phyloP scores from a whole-genome alignment of 2,329 filamentous ascomycete genomes.

The Exophiala spinifera region DNA sequence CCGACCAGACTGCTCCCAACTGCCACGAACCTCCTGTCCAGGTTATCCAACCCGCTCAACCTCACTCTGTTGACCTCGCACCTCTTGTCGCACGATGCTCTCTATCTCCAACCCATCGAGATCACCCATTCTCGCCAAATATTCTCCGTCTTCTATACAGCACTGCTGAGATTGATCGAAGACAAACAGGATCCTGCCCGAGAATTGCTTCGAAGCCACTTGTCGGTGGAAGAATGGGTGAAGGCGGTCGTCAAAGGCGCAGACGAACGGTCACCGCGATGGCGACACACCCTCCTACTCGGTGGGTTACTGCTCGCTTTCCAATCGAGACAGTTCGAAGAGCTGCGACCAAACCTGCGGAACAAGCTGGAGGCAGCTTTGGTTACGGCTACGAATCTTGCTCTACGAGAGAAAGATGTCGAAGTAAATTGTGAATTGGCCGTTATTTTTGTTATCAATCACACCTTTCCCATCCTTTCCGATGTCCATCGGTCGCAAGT shows the following conservation, averaged over 20 bases:
- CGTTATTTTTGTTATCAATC: slow-evolving; percentile 70
- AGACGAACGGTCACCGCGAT: slow-evolving; percentile 63
- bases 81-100: slow-evolving; percentile 55
- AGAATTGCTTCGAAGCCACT: slow-evolving; percentile 47
- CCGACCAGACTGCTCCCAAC: slow-evolving; percentile 51
- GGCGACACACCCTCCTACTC: slow-evolving; percentile 80
- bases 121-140: slow-evolving; percentile 55
- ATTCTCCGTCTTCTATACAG: slow-evolving; percentile 61
- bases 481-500: slow-evolving; percentile 57
- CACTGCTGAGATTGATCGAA: slow-evolving; percentile 53
- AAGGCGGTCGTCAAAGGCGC: slow-evolving; percentile 58
- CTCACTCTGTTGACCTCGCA: slow-evolving; percentile 59
- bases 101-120: slow-evolving; percentile 58
- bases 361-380: slow-evolving; percentile 69
- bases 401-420: slow-evolving; percentile 57
- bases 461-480: slow-evolving; percentile 70
- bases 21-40: slow-evolving; percentile 45
- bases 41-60: slow-evolving; percentile 60
- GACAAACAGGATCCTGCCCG: slow-evolving; percentile 40
- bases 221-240: slow-evolving; percentile 56
- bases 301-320: slow-evolving; percentile 76
- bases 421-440: slow-evolving; percentile 50
- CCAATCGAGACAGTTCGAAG: slow-evolving; percentile 34
- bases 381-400: slow-evolving; percentile 72
- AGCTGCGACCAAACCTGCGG: slow-evolving; percentile 62